Percentiles rank a stretch among this genome's conserved stretches.
phyloP scores from a whole-genome alignment of 2,329 filamentous ascomycete genomes.

The Scedosporium dehoogii region DNA sequence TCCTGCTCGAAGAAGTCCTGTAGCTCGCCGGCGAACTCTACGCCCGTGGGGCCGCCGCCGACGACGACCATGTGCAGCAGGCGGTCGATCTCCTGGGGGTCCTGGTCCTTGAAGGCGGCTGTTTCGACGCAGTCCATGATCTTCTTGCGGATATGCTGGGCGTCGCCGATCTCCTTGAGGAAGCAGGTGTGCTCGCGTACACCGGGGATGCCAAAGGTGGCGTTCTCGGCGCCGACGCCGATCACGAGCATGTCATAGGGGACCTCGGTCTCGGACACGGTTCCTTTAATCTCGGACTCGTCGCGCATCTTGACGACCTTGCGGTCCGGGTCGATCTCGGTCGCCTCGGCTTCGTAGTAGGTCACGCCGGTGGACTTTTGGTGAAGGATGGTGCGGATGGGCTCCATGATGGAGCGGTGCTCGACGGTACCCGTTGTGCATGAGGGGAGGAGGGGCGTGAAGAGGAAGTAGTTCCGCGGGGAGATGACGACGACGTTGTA shows the following conservation, averaged over 20 bases:
- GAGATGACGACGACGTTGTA: conserved; percentile 99
- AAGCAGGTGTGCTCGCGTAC: conserved; percentile 95
- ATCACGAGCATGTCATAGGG: conserved; percentile 97
- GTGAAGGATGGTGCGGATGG: conserved; percentile 87
- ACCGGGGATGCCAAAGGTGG: conserved; percentile 94
- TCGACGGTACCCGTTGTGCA: conserved; percentile 97
- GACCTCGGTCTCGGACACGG: conserved; percentile 73
- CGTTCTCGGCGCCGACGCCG: conserved; percentile 95
- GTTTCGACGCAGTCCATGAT: conserved; percentile 99
- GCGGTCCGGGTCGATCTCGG: conserved; percentile 86
- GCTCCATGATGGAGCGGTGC: conserved; percentile 99
- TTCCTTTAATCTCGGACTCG: conserved; percentile 85
- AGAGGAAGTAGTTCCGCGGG: conserved; percentile 98
- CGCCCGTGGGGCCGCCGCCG: conserved; percentile 88
- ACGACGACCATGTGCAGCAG: conserved; percentile 97
- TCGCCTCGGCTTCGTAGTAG: conserved; percentile 97
- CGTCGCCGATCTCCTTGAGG: conserved; percentile 95
- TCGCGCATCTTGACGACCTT: conserved; percentile 85
- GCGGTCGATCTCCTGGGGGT: conserved; percentile 77
- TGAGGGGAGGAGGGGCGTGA: conserved; percentile 92
- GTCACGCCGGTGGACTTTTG: conserved; percentile 90
- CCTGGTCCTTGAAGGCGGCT: conserved; percentile 95
- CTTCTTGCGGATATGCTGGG: conserved; percentile 91
- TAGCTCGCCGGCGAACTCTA: conserved; percentile 96
- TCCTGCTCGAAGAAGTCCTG: conserved; percentile 99